Conservation (phyloP, 1,284 basidiomycete genomes). For the Naganishia sp. region DNA sequence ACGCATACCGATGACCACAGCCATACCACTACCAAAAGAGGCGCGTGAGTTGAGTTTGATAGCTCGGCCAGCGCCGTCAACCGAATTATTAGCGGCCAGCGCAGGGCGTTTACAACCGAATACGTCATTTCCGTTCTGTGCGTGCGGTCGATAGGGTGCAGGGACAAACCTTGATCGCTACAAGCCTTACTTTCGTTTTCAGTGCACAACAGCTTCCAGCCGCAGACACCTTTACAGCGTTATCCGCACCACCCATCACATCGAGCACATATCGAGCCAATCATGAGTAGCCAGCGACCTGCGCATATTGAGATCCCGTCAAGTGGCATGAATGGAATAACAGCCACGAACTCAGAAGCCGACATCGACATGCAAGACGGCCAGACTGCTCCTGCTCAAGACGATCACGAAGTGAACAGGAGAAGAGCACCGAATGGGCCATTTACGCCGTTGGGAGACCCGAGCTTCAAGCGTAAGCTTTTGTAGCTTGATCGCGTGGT, state of each 20-base stretch:
- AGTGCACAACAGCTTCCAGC: too few species aligned
- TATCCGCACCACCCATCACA: background rate
- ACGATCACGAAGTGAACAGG: constrained; percentile 9
- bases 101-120: background rate
- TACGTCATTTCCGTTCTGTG: background rate
- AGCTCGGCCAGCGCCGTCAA: background rate
- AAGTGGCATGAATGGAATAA: constrained; percentile 14
- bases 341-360: background rate
- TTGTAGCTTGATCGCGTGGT: background rate
- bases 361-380: constrained; percentile 15
- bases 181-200: too few species aligned
- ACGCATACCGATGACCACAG: too few species aligned
- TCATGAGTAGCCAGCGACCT: constrained; percentile 20
- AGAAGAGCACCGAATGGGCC: constrained; percentile 17
- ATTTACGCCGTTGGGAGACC: constrained; percentile 10
- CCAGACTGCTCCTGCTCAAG: background rate
- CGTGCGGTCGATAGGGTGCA: background rate
- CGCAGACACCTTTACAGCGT: too few species aligned
- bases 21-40: too few species aligned
- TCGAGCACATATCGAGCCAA: background rate
- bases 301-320: constrained; percentile 31
- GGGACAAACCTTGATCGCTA: too few species aligned
- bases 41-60: too few species aligned
- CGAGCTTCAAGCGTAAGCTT: constrained; percentile 27
- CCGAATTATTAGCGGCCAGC: background rate